Conservation (phyloP, 331 rosid genomes). For the Rhamnella rubrinervis region DNA sequence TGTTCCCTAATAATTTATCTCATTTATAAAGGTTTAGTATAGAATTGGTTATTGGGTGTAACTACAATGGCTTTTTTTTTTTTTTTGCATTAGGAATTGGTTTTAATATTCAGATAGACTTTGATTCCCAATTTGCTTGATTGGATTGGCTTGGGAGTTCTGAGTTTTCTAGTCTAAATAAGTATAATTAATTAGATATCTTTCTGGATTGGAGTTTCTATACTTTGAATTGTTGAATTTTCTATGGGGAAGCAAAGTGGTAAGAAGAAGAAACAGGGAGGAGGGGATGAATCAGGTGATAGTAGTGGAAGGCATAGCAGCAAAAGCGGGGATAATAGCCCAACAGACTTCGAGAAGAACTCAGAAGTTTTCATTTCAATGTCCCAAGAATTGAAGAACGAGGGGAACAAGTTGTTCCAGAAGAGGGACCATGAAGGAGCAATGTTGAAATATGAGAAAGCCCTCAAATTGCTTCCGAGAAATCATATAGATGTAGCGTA, state of each 20-base stretch:
- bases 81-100: slow-evolving; percentile 19
- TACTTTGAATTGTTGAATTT: slow-evolving; percentile 34
- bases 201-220: slow-evolving; percentile 19
- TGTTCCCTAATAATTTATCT: background rate
- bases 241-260: slow-evolving; percentile 54
- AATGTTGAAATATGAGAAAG: slow-evolving; percentile 71
- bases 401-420: slow-evolving; percentile 85
- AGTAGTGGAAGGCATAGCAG: slow-evolving; percentile 36
- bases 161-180: slow-evolving; percentile 28
- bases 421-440: slow-evolving; percentile 72
- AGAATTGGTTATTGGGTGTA: slow-evolving; percentile 10
- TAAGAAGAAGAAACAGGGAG: slow-evolving; percentile 57
- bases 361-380: slow-evolving; percentile 49
- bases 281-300: slow-evolving; percentile 50
- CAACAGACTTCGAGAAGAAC: slow-evolving; percentile 56
- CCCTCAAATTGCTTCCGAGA: slow-evolving; percentile 72
- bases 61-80: slow-evolving; percentile 22
- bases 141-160: slow-evolving; percentile 26
- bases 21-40: slow-evolving; percentile 15
- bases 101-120: slow-evolving; percentile 13
- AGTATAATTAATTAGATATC: slow-evolving; percentile 1
- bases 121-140: slow-evolving; percentile 21
- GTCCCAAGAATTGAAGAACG: slow-evolving; percentile 77
- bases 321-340: slow-evolving; percentile 41
- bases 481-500: slow-evolving; percentile 73